A percentile compares a stretch with the other conserved stretches of the same genome.
These are phyloP conservation scores for Uronychia setigera DNA, from an alignment of 73 alveolate genomes.

Conservation along the genomic window DNA sequence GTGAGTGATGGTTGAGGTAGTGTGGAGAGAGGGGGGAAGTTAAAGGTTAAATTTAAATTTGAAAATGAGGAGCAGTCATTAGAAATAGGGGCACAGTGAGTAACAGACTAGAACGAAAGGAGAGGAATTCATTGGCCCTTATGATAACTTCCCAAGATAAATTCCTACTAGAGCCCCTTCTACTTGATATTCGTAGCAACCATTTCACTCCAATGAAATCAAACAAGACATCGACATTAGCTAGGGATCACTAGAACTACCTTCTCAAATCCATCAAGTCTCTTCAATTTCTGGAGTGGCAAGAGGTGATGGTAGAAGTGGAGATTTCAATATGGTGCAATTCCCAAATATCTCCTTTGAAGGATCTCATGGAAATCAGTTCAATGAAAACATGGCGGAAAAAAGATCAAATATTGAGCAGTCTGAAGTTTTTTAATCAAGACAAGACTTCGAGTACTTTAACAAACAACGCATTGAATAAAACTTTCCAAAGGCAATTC, in stretches of 20 bases:
- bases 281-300: background rate
- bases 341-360: background rate
- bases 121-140: too few species aligned
- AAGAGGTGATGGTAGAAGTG: background rate
- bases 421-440: background rate
- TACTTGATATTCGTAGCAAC: too few species aligned
- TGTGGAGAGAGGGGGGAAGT: too few species aligned
- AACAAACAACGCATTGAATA: background rate
- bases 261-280: background rate
- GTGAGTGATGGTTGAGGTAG: too few species aligned
- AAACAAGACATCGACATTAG: background rate
- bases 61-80: too few species aligned
- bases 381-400: background rate
- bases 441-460: background rate
- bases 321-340: background rate
- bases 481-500: background rate
- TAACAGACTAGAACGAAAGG: too few species aligned
- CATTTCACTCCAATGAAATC: too few species aligned
- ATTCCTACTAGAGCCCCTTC: too few species aligned
- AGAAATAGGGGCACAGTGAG: too few species aligned
- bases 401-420: background rate
- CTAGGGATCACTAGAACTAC: background rate
- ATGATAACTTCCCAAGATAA: too few species aligned
- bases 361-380: background rate
- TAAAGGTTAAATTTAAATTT: too few species aligned